Base-by-base conservation (phyloP, 768 basidiomycete species). In the Leccinum fibrillosum region DNA sequence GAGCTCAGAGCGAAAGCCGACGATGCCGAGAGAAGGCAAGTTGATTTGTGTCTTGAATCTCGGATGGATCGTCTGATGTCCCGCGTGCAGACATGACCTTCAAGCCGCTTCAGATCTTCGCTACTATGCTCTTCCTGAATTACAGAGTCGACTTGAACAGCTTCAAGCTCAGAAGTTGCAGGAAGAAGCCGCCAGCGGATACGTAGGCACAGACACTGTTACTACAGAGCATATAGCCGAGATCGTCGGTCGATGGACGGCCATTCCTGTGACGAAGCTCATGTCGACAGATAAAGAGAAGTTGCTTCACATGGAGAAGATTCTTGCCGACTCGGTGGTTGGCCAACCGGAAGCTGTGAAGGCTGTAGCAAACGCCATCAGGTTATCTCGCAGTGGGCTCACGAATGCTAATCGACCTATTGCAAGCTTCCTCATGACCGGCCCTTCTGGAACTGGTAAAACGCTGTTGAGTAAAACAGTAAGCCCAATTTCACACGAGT, bases 221-320 rank as follows among this genome's bases (percentile, higher is more conserved):
- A 90, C 89, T 4, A 80, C 92, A 17, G 93, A 95, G 60, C 86
- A 91, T 60, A 98, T 99, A 59, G 92, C 94, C 17, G 92, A 95
- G 70, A 94, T 98, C 61, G 93, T 98, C 25, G 89, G 85, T 19
- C 82, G 89, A 56, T 98, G 94, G 94, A 96, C 94, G 4, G 86
- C 86, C 45, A 92, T 98, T 56, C 96, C 96, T 2, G 90, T 96
- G 12, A 90, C 89, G 28, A 81, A 89, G 21, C 77, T 97, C 39
- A 82, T 93, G 77, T 88, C 89, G n/a, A 85, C 90, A 2, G 91
- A 98, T 76, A 88, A 86, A 73, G 93, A 98, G 70, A 95, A 96
- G 73, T 76, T 94, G 26, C 74, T 94, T 42, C 77, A 80, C 66
- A 86, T 98, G 88, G 96, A 98, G 75, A 89, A 88, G 70, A 82